phyloP scores from a whole-genome alignment of 208 protist species.

The Borovskyia barvae region DNA sequence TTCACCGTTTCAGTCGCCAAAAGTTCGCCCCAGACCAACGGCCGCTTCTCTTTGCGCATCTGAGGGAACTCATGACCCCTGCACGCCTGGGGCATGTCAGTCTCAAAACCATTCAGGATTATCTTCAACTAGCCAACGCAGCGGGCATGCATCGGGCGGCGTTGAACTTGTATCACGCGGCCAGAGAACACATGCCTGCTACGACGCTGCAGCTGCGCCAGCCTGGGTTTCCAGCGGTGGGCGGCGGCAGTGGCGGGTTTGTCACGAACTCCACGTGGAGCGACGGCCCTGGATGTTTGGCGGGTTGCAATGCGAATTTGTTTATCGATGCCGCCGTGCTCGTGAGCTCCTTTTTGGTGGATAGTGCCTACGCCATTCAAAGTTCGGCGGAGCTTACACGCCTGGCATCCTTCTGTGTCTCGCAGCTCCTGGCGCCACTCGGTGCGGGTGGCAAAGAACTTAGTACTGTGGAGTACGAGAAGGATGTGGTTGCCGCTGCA shows the following conservation, averaged over 20 bases:
- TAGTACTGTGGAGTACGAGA: too few species aligned
- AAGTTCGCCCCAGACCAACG: slow-evolving; percentile 48
- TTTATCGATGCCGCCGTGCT: slow-evolving; percentile 22
- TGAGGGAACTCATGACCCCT: slow-evolving; percentile 40
- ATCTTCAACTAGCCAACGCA: slow-evolving; percentile 54
- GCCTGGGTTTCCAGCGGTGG: neutral
- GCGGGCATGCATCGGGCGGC: slow-evolving; percentile 49
- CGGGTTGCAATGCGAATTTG: neutral
- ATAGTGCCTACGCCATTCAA: slow-evolving; percentile 64
- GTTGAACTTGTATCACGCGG: slow-evolving; percentile 50
- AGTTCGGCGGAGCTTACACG: slow-evolving; percentile 40
- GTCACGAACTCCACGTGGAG: neutral
- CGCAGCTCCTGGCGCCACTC: slow-evolving; percentile 10
- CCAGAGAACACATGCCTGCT: slow-evolving; percentile 21
- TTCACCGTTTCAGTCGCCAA: slow-evolving; percentile 66
- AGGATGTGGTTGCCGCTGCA: neutral
- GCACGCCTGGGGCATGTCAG: slow-evolving; percentile 31
- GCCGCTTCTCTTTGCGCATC: slow-evolving; percentile 41
- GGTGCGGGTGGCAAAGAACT: neutral
- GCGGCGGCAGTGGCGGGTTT: neutral
- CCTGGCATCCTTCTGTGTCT: slow-evolving; percentile 44
- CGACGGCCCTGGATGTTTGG: neutral
- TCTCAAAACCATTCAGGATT: slow-evolving; percentile 44
- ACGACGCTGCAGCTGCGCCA: slow-evolving; percentile 2
- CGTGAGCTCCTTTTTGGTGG: slow-evolving; percentile 50